A percentile compares a stretch with the other conserved stretches of the same genome.
These are phyloP conservation scores for Suillus subalutaceus DNA, from an alignment of 768 basidiomycete genomes.

Conservation along the genomic window DNA sequence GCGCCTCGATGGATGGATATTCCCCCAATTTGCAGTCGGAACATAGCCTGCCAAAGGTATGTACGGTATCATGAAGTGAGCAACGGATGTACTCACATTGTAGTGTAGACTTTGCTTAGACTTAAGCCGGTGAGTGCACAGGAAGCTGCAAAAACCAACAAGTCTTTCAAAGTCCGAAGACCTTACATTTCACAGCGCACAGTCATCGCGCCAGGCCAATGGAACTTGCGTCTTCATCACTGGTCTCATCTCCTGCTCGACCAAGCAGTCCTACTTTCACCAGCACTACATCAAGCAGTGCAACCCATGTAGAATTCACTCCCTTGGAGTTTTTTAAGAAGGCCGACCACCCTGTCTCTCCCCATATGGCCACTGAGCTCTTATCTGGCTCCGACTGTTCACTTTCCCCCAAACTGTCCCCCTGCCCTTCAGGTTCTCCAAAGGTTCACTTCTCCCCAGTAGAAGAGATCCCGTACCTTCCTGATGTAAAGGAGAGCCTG, in stretches of 20 bases:
- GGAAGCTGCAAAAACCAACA: background rate
- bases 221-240: background rate
- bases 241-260: background rate
- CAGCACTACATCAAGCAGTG: background rate
- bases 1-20: background rate
- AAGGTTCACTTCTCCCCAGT: background rate
- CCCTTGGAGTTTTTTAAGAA: background rate
- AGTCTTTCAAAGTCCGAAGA: background rate
- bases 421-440: background rate
- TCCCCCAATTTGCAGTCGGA: background rate
- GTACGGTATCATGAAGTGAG: background rate
- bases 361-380: background rate
- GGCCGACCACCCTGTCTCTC: background rate
- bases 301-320: background rate
- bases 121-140: background rate
- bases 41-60: background rate
- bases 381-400: background rate
- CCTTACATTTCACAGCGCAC: background rate
- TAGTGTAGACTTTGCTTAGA: background rate
- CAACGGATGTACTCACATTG: background rate
- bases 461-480: background rate
- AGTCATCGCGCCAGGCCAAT: background rate
- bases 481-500: background rate
- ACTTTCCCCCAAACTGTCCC: background rate
- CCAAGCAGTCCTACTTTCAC: background rate